Evolutionary conservation across 805 yeast species (phyloP), one percentile per base, ranked within the genome.

Genomic region (Millerago galiae): DNA sequence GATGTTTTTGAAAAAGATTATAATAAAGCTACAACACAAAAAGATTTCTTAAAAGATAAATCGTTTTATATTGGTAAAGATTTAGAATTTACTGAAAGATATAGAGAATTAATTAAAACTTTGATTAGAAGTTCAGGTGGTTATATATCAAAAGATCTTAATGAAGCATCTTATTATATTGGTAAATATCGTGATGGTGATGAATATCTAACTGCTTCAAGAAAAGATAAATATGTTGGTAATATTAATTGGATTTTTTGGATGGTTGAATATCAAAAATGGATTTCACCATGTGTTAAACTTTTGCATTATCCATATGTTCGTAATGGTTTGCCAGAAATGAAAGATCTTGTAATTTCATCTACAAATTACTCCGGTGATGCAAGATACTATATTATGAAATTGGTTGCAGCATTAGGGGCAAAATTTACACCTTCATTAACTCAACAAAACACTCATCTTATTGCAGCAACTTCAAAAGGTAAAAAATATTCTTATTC

Each of bases 311-410:
- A 79, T 54, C 98, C 98, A 0, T 66, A 70, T 6, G 66, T 67
- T 28, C 57, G 60, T 17, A 66, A 59, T 1, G 79, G 79, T 0
- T 51, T 87, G 2, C 66, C 73, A 2, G 77, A 70, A 5, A 75
- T 83, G 68, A 63, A 65, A 13, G 70, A 73, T n/a, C 59, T 78
- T 31, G 64, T 70, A 4, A 74, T 88, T 10, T 72, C 88, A 9
- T 74, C 86, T 3, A 81, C 96, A 0, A 87, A 88, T 53, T 89
- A 85, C 56, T 75, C 83, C 17, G 97, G 97, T 0, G 93, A 84
- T 55, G 84, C 95, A 1, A 66, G 99, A 34, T 65, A 68, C 31
- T 91, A 87, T 53, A 62, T 93, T 29, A 78, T 80, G 41, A 70
- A 70, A 37, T 65, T 91, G 11, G 75, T 83, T 3, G 67, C 68